Evolutionary conservation across 2,329 filamentous ascomycete genomes (phyloP), one percentile per base, ranked within the genome.

Genomic region (Colletotrichum coccodes): DNA sequence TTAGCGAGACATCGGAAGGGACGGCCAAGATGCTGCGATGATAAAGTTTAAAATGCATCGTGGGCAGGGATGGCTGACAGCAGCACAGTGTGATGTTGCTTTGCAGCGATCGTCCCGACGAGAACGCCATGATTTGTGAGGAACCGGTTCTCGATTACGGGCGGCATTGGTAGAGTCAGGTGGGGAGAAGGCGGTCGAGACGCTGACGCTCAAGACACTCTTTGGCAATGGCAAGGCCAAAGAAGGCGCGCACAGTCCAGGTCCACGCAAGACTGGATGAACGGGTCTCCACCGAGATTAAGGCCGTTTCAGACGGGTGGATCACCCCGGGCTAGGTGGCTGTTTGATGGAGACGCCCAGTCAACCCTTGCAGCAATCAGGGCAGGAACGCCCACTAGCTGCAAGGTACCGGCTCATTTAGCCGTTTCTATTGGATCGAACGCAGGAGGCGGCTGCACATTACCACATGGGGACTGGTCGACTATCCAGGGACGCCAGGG

Each of bases 291-390:
- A 70, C 70, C 64, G 64, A 71, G 49, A 71, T 71, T 71, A 68
- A 70, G 54, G 63, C 60, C 50, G 70, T 71, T 71, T 71, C 70
- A 71, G 63, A 64, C 2, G 6, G 49, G 56, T 68, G 65, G 65
- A n/a, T 54, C 54, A 42, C 61, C 65, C 54, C 60, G 23, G 38
- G 63, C 63, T 53, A 70, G 65, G 60, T 49, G 68, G 40, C 56
- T 50, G 60, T 68, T 68, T 68, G 64, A 64, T 67, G 62, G 67
- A 47, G 49, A 49, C 47, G 46, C 56, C 44, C 53, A 62, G 46
- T n/a, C 18, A n/a, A 62, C 54, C 68, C 70, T 68, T 71, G 64
- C 68, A 71, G 70, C 70, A 71, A 71, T 71, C 68, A 71, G 56
- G 44, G 67, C 52, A 50, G 44, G 21, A 42, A 16, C 21, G 26